Evolutionary conservation across 225 moss, liverwort and hornwort species (phyloP).

Genomic region (Anthoceros angustus): DNA sequence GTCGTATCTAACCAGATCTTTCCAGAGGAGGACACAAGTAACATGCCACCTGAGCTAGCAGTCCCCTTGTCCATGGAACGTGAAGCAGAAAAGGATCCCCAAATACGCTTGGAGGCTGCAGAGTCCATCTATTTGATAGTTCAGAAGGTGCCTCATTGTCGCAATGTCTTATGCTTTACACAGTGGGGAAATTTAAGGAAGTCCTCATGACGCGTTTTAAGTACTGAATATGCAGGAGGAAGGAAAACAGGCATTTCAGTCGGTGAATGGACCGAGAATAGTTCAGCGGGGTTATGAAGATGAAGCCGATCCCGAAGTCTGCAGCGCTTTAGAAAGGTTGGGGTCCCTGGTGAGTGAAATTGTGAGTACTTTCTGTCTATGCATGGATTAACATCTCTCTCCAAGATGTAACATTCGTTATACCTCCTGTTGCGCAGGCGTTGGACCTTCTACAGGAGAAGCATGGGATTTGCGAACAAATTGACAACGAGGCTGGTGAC

Average conservation of each 20-base stretch:
- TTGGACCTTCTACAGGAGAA: no score
- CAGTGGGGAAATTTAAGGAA: no score
- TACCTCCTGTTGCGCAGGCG: no score
- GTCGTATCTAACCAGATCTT: conserved; percentile 20
- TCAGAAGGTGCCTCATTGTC: conserved; percentile 23
- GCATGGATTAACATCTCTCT: no score
- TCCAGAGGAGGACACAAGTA: conserved; percentile 50
- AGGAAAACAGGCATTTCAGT: conserved; percentile 73
- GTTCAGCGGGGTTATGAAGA: conserved; percentile 70
- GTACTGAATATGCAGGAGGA: conserved; percentile 34
- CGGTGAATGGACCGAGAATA: conserved; percentile 68
- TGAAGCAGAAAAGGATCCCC: conserved; percentile 55
- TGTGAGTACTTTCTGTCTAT: no score
- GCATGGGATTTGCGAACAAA: no score
- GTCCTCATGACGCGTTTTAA: no score
- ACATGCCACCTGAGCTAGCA: conserved; percentile 78
- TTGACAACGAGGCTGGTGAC: no score
- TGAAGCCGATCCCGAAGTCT: conserved; percentile 74
- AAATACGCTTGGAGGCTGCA: conserved; percentile 82
- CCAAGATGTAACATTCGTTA: no score
- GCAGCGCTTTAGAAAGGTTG: conserved; percentile 75
- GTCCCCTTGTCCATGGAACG: conserved; percentile 72
- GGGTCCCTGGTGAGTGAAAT: conserved; percentile 37
- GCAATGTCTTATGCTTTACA: not conserved
- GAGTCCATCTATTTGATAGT: conserved; percentile 85